Evolutionary conservation across 768 basidiomycete species (phyloP), one percentile per base, ranked within the genome.

Genomic region (Suillus weaverae): DNA sequence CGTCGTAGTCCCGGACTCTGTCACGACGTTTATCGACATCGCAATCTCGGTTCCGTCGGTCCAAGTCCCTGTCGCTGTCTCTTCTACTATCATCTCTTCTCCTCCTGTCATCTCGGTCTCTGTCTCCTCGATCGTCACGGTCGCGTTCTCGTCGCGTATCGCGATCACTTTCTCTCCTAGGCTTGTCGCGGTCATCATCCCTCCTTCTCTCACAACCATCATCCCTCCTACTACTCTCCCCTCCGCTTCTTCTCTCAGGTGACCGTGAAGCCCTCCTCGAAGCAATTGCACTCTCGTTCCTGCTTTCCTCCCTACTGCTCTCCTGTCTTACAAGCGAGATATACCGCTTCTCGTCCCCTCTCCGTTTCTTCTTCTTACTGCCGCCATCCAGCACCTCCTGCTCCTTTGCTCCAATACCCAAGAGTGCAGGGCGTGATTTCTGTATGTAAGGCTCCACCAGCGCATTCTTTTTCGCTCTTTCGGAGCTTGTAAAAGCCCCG

Each of bases 351-450:
- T 94, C 92, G 4, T 84, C 84, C 10, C 69, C 62, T 39, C 67
- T 72, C 36, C 83, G 79, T 69, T 77, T 83, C 71, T 80, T 84
- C 78, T 81, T 86, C 74, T 74, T 81, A 70, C 79, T 86, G 32
- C 91, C 91, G 67, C 91, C 87, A 64, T 93, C 90, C 7, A 85
- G 82, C 0, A 85, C 81, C 70, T 91, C 88, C 68, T 84, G 83
- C 71, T 96, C 91, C 73, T 97, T 98, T 4, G 97, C 97, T 3
- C 97, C 96, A 35, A 99, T 90, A 0, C 97, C 97, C 11, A 99
- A 79, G 18, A 98, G 77, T 0, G 95, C 89, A 0, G 97, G 95
- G 20, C 97, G 84, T 3, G 91, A 81, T 62, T 83, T 79, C 0
- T 97, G 97, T 0, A 96, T 77, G 73, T 94, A 95, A 1, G 95